These are phyloP conservation scores for Fonsecaea nubica DNA, from an alignment of 2,329 filamentous ascomycete genomes.

Conservation along the genomic window DNA sequence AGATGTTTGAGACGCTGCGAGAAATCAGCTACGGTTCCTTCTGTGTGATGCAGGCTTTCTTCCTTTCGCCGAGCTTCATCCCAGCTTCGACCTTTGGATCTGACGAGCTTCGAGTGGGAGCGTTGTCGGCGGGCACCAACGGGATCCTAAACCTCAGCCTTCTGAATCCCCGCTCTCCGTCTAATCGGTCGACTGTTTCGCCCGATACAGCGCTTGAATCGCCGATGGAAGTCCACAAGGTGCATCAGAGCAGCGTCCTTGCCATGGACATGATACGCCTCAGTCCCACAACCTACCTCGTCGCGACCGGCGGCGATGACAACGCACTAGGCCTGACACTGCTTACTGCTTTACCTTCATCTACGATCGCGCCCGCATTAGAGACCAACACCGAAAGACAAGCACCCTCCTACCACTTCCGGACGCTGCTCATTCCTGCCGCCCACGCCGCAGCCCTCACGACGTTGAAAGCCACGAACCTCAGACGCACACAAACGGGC, in stretches of 20 bases:
- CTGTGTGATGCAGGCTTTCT: conserved; percentile 46
- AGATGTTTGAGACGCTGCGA: conserved; percentile 26
- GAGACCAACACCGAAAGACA: background rate
- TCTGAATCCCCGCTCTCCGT: background rate
- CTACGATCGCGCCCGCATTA: background rate
- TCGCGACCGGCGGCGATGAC: conserved; percentile 86
- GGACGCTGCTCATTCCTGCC: conserved; percentile 48
- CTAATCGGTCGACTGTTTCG: background rate
- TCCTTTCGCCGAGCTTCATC: conserved; percentile 43
- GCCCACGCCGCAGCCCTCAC: conserved; percentile 56
- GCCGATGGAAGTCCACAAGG: conserved; percentile 33
- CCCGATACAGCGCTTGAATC: background rate
- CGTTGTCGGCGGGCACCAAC: conserved; percentile 70
- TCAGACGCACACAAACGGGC: conserved; percentile 8
- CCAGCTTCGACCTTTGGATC: background rate
- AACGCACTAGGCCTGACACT: conserved; percentile 73
- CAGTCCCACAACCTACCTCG: conserved; percentile 49
- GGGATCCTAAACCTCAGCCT: conserved; percentile 71
- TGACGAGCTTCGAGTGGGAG: background rate
- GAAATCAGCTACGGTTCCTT: conserved; percentile 33
- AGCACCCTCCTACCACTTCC: conserved; percentile 29
- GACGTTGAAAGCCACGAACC: conserved; percentile 45
- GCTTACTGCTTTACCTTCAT: conserved; percentile 5
- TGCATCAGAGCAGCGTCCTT: conserved; percentile 87
- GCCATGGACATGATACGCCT: conserved; percentile 48